phyloP scores from a whole-genome alignment of 169 alveolate species.

The Sarcocystis neurona region DNA sequence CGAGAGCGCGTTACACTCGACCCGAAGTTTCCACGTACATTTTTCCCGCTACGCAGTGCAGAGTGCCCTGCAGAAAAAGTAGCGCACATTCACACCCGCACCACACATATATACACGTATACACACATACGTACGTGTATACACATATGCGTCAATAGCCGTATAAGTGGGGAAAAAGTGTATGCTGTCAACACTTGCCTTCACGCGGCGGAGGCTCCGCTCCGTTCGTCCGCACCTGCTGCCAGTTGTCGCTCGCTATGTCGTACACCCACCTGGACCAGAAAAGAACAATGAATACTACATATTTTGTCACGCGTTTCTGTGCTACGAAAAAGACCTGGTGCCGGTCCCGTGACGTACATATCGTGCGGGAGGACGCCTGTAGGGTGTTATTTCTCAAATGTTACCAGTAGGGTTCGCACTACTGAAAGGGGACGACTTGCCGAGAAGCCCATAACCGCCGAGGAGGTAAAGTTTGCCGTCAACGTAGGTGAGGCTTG shows the following conservation, averaged over 20 bases:
- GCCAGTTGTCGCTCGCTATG: conserved; percentile 50
- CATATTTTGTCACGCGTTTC: neutral
- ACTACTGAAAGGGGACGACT: neutral
- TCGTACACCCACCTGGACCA: conserved; percentile 49
- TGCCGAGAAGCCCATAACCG: conserved; percentile 53
- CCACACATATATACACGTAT: too few species aligned
- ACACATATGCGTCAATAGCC: too few species aligned
- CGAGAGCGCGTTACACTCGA: neutral
- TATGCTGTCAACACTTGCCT: neutral
- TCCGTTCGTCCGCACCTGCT: conserved; percentile 44
- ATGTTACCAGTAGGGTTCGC: neutral
- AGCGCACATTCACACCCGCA: neutral
- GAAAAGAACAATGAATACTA: neutral
- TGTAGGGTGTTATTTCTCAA: neutral
- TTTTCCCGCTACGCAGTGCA: conserved; percentile 52
- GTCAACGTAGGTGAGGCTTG: conserved; percentile 56
- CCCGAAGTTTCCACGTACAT: neutral
- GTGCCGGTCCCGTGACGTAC: neutral
- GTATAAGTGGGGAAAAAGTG: too few species aligned
- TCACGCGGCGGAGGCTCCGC: conserved; percentile 50
- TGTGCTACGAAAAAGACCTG: neutral
- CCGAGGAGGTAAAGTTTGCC: conserved; percentile 64
- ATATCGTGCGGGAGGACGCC: neutral
- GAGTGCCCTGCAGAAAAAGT: conserved; percentile 34
- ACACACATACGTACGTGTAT: too few species aligned